Evolutionary conservation across 345 rosid genomes (phyloP), one percentile per base, ranked within the genome.

Genomic region (Populus simonii): DNA sequence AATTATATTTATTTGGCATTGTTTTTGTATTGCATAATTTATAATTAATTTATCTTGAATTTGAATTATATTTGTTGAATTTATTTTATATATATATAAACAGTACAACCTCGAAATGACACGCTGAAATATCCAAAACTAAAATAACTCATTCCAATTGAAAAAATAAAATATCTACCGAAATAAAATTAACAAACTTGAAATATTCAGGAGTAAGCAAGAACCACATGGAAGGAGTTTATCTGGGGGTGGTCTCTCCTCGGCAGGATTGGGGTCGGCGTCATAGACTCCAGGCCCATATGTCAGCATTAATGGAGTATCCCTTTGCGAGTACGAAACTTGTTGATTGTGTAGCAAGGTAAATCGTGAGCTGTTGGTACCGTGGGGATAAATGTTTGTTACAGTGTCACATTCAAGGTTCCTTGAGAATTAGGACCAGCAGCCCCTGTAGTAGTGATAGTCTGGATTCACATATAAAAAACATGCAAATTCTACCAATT

Each of bases 381-480:
- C 1, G 66, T 76, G 9, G 88, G 89, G 31, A 85, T 38, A 65
- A 88, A 87, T 43, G 87, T 80, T 29, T 89, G 88, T 16, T 87
- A 71, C 23, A 84, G 5, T 31, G 83, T 88, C 71, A 86, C 89
- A 68, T 90, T 89, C 78, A 90, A 90, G 23, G 89, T 85, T 78
- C 91, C 90, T 73, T 90, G 94, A 49, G 88, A 91, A 11, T 89
- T 84, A 7, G 92, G 92, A 87, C 94, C 86, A 1, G 92, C 91
- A 36, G 94, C 91, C 57, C 92, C 94, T 15, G 89, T 13, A 0
- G 89, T 16, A 0, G 89, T 90, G 84, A 87, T 6, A 79, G 88
- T 89, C 90, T 90, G 15, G 55, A 17, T 55, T 6, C 49, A 31
- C 18, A n/a, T 29, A 31, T 20, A 33, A 47, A 29, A 13, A 13